These are phyloP conservation scores for Mollisiaceae sp. DNA, from an alignment of 2,329 filamentous ascomycete species.

Conservation along the genomic window DNA sequence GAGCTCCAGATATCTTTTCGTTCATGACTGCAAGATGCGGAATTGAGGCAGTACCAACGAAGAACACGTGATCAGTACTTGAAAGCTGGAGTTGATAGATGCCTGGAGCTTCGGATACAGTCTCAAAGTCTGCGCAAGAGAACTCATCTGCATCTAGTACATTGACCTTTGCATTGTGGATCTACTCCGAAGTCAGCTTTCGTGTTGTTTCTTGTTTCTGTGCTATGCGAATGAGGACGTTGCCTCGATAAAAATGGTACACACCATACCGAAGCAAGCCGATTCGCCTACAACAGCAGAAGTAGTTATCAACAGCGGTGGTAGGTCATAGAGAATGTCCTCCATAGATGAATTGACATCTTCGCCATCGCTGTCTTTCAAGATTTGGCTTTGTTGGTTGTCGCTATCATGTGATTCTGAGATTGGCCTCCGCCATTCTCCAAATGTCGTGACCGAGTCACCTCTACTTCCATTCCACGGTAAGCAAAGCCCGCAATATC, in stretches of 20 bases:
- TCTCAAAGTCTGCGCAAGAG: background rate
- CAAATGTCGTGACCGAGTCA: background rate
- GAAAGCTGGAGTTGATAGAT: slow-evolving; percentile 2
- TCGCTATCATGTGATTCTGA: too few species aligned
- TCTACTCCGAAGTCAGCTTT: background rate
- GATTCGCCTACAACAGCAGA: slow-evolving; percentile 3
- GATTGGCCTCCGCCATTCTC: slow-evolving; percentile 1
- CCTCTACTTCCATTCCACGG: background rate
- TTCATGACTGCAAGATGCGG: slow-evolving; percentile 4
- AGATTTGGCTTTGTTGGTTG: too few species aligned
- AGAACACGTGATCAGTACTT: background rate
- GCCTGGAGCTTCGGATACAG: background rate
- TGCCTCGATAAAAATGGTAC: too few species aligned
- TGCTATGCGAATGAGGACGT: too few species aligned
- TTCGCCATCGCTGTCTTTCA: background rate
- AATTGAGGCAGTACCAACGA: background rate
- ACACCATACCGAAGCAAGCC: slow-evolving; percentile 3
- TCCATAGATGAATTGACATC: background rate
- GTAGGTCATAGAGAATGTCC: background rate
- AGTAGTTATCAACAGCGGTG: background rate
- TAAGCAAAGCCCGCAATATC: background rate
- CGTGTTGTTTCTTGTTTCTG: background rate
- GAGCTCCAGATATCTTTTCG: background rate
- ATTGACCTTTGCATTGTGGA: slow-evolving; percentile 3
- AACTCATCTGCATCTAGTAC: background rate